Evolutionary conservation across 805 yeast genomes (phyloP).

Genomic region (Scheffersomyces ergatensis): DNA sequence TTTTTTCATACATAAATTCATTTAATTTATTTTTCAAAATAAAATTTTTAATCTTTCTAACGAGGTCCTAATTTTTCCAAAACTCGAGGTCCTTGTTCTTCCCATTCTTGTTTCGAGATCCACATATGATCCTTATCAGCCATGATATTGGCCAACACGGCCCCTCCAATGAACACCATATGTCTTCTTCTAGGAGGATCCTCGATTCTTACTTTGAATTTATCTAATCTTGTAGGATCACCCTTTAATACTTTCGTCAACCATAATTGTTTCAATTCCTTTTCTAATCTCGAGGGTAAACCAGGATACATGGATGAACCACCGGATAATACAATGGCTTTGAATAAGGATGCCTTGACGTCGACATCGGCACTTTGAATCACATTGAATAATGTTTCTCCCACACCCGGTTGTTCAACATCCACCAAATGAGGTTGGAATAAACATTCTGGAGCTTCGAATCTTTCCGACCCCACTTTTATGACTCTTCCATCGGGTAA

Average conservation of each 20-base stretch:
- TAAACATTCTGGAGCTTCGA: conserved; percentile 94
- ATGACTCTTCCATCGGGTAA: conserved; percentile 96
- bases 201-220: conserved; percentile 94
- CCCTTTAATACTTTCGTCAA: conserved; percentile 81
- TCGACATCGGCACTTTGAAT: conserved; percentile 95
- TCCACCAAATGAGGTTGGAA: conserved; percentile 96
- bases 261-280: conserved; percentile 96
- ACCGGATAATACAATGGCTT: conserved; percentile 92
- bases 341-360: conserved; percentile 81
- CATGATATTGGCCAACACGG: conserved; percentile 96
- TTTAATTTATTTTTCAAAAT: too few species aligned
- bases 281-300: conserved; percentile 90
- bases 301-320: conserved; percentile 99
- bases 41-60: too few species aligned
- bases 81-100: conserved; percentile 88
- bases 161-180: conserved; percentile 99
- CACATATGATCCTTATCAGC: conserved; percentile 98
- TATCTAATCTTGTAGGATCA: conserved; percentile 80
- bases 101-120: conserved; percentile 96
- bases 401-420: conserved; percentile 95
- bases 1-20: too few species aligned
- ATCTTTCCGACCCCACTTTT: conserved; percentile 92
- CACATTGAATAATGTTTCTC: conserved; percentile 87
- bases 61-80: conserved; percentile 91
- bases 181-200: conserved; percentile 99